Base-by-base conservation (phyloP, 306 rosid genomes). In the Alnus glutinosa region DNA sequence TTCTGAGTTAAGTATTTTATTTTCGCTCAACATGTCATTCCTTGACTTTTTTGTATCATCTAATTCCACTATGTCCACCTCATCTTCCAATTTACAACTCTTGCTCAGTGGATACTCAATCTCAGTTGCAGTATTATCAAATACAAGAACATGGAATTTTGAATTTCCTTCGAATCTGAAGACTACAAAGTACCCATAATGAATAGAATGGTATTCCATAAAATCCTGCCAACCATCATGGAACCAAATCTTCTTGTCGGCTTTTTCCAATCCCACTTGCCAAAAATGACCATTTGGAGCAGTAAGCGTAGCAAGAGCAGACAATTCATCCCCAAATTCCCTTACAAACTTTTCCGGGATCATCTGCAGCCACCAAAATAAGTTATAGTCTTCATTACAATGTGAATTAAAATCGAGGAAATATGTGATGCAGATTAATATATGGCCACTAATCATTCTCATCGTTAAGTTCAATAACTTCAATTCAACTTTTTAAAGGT, bases 211-310 rank as follows among this genome's bases (percentile, higher is more conserved):
- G 32, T 64, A 58, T 63, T 77, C 78, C 19, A 59, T 30, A 58
- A 82, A 82, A 8, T 77, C 62, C 4, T 3, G 66, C 81, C 81
- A 82, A 44, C 63, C 46, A 7, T 64, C 37, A 2, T 30, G 14
- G 72, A 82, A 77, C 54, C 74, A 77, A 46, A 77, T 82, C 37
- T 57, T 23, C 1, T 32, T 69, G 30, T 64, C 7, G 52, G 36
- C 15, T 66, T 51, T 66, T 57, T 64, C 36, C 75, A 82, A 54
- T 10, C 71, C 78, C 47, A 77, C 70, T 63, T 55, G 28, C 85
- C 81, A 82, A 34, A 66, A 32, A 46, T 12, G 23, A 9, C 85
- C 85, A 18, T 28, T 47, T 0, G 85, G 85, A 48, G 77, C 51
- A 44, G 2, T 77, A 19, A 82, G 57, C 9, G 47, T 44, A 12